A percentile compares a stretch with the other conserved stretches of the same genome.
These are phyloP conservation scores for Rhodamnia argentea DNA, from an alignment of 345 rosid genomes.

Conservation along the genomic window DNA sequence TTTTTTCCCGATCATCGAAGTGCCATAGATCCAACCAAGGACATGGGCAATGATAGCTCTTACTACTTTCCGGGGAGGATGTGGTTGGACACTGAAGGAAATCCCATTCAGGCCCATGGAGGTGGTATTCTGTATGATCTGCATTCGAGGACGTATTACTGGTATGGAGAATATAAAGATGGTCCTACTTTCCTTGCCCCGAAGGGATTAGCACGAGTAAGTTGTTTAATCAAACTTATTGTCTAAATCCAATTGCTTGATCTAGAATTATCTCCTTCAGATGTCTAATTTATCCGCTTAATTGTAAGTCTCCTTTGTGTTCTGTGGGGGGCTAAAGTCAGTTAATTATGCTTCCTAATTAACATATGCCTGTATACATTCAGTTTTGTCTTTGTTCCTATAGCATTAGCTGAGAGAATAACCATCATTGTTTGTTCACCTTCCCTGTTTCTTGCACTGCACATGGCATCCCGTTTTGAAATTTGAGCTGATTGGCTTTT, in stretches of 20 bases:
- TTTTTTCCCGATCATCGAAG: conserved; percentile 71
- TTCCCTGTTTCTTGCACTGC: neutral
- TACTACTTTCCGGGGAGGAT: conserved; percentile 62
- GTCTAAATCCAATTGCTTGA: neutral
- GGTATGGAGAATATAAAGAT: conserved; percentile 95
- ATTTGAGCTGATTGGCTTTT: neutral
- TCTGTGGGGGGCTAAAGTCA: neutral
- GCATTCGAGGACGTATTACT: conserved; percentile 49
- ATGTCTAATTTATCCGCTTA: neutral
- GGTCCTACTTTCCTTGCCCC: conserved; percentile 82
- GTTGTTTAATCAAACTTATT: conserved; percentile 6
- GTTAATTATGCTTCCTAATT: neutral
- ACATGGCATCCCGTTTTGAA: neutral
- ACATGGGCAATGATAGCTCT: conserved; percentile 36
- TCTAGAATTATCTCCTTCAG: neutral
- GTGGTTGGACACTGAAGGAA: conserved; percentile 91
- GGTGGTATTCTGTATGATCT: conserved; percentile 70
- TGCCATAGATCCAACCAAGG: conserved; percentile 51
- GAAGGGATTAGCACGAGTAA: conserved; percentile 81
- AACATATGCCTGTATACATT: neutral
- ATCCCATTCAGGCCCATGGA: conserved; percentile 94
- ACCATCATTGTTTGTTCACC: neutral
- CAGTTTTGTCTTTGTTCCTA: neutral
- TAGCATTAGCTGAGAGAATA: neutral
- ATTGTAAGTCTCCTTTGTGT: neutral